Evolutionary conservation across 805 yeast species (phyloP), one percentile per base, ranked within the genome.

Genomic region (Schwanniomyces yamadae): DNA sequence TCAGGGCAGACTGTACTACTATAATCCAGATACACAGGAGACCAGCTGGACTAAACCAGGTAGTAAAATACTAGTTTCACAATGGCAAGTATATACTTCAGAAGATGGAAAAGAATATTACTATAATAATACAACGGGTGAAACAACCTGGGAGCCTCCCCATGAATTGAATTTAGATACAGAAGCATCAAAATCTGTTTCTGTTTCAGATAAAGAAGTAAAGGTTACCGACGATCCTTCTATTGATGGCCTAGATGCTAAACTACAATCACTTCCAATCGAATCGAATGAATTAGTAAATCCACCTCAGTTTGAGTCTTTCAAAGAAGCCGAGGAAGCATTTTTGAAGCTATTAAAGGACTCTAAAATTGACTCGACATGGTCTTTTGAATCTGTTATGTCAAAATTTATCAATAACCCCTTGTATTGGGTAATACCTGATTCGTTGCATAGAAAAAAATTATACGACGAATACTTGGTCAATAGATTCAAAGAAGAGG

Each of bases 61-160:
- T 12, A 83, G 71, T 34, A 50, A 73, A 16, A 56, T 49, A 29
- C 59, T 70, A 4, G 48, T 59, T n/a, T 36, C 61, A 7, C 25
- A 37, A 25, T 68, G 70, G 60, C 72, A 76, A 17, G 66, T 80
- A 12, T 66, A 62, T 24, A 61, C 63, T 14, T 70, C 81, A 1
- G 77, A 75, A 12, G 89, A 69, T 8, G 75, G 90, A 3, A 63
- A 63, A 34, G 64, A 68, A 13, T 88, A 88, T 57, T 89, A 84
- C 65, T 82, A 81, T 58, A 84, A 84, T 51, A 63, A 69, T 10
- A 58, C 59, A 18, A 76, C 91, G 0, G 73, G 77, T 5, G 79
- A 80, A 49, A 81, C 93, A 13, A 79, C 82, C 0, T 90, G 96
- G 96, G 84, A 80, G 13, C 58, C 77, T n/a, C 96, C 96, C 0